Evolutionary conservation across 805 yeast genomes (phyloP), one percentile per base, ranked within the genome.

Genomic region (Hanseniaspora vineae): DNA sequence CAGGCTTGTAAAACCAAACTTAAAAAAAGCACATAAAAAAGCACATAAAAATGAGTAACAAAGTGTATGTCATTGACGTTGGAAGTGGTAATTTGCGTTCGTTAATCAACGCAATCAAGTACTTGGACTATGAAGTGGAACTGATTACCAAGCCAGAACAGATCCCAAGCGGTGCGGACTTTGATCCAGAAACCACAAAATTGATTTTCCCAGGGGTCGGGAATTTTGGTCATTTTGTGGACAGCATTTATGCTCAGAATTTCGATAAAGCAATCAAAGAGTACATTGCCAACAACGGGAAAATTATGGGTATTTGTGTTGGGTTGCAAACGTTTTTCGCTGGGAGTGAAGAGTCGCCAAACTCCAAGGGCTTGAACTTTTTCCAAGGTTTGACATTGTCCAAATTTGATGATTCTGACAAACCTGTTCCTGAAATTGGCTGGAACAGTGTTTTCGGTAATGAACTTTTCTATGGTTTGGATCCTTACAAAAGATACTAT

Each of bases 141-240:
- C 74, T 81, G 57, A 73, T 89, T 55, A 76, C 71, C 50, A 67
- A 75, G 49, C 46, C 48, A 14, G 76, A 80, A 15, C 62, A 66
- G 6, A 87, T 84, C 48, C 78, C 80, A 48, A 65, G 63, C 35
- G 54, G 61, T 29, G 49, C 48, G 8, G 72, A 48, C 51, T 37
- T 37, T 37, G 40, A 37, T 37, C 19, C 17, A 14, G 66, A 69
- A 11, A 84, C 84, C 42, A 67, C 64, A 8, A 65, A 70, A 56
- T 69, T 92, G 51, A 73, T 92, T 50, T 73, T 92, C 20, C 99
- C 99, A 8, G 99, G 99, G 29, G 99, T 92, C 15, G 99, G 99
- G 12, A 90, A 88, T 61, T 94, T 78, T 64, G 98, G 96, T 42
- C 97, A 92, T 62, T 89, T 90, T 61, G 88, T 89, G 51, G 77